Evolutionary conservation across 768 basidiomycete species (phyloP).

Genomic region (Multifurca ochricompacta): DNA sequence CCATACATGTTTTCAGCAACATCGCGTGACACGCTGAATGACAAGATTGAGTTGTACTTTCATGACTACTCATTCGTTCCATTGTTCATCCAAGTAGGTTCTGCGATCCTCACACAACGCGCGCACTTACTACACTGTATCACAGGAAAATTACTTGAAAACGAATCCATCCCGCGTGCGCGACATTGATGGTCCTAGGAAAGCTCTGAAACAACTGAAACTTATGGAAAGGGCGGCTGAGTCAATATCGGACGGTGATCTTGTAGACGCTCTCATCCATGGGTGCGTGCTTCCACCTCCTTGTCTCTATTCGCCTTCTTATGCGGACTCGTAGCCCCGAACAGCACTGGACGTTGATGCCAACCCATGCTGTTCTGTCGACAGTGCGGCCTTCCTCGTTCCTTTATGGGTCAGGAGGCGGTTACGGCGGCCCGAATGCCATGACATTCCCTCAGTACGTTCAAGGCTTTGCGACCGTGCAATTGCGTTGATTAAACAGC

Average conservation of each 20-base stretch:
- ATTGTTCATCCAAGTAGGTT: slow-evolving; percentile 82
- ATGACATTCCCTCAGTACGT: slow-evolving; percentile 82
- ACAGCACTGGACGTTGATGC: slow-evolving; percentile 95
- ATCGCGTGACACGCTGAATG: slow-evolving; percentile 69
- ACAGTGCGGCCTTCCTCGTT: slow-evolving; percentile 82
- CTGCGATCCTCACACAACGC: not conserved
- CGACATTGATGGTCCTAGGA: slow-evolving; percentile 53
- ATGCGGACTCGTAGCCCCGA: slow-evolving; percentile 49
- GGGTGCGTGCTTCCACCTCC: slow-evolving; percentile 44
- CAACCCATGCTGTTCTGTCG: slow-evolving; percentile 85
- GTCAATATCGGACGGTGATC: slow-evolving; percentile 89
- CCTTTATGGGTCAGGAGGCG: slow-evolving; percentile 64
- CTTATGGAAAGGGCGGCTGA: slow-evolving; percentile 85
- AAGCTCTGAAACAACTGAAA: slow-evolving; percentile 61
- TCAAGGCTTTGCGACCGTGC: too few relatives aligned
- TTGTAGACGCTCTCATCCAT: slow-evolving; percentile 90
- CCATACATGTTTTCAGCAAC: slow-evolving; percentile 87
- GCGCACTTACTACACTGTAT: not conserved
- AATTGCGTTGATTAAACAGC: not conserved
- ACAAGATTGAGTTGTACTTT: slow-evolving; percentile 96
- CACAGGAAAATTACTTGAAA: slow-evolving; percentile 91
- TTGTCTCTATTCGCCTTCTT: not conserved
- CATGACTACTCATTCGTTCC: slow-evolving; percentile 94
- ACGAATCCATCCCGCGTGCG: slow-evolving; percentile 59
- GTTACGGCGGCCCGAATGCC: slow-evolving; percentile 57